Evolutionary conservation across 768 basidiomycete species (phyloP).

Genomic region (Lactarius hatsudake): DNA sequence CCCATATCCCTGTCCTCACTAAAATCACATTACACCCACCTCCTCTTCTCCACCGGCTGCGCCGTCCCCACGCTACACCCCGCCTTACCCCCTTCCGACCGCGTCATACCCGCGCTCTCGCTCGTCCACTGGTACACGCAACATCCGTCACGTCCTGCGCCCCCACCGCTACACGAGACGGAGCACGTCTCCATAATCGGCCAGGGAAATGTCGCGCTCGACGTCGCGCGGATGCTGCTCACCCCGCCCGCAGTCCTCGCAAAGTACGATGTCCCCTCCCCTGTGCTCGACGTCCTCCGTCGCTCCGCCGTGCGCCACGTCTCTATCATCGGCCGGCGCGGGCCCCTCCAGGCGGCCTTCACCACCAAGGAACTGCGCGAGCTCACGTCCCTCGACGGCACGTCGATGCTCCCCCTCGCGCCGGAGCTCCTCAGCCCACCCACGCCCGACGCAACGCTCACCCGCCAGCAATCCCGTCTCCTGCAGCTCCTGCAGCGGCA

Average conservation of each 20-base stretch:
- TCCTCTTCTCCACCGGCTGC: constrained; percentile 87
- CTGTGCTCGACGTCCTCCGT: constrained; percentile 66
- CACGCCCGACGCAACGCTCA: constrained; percentile 38
- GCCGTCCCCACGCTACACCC: constrained; percentile 60
- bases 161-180: constrained; percentile 62
- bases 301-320: constrained; percentile 72
- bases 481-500: constrained; percentile 58
- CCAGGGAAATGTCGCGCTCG: constrained; percentile 93
- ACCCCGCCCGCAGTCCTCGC: constrained; percentile 61
- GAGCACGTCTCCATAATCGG: constrained; percentile 83
- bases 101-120: constrained; percentile 70
- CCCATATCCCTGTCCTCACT: constrained; percentile 60
- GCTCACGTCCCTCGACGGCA: constrained; percentile 60
- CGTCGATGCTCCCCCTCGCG: constrained; percentile 63
- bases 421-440: constrained; percentile 43
- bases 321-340: constrained; percentile 80
- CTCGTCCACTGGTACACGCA: constrained; percentile 98
- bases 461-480: constrained; percentile 64
- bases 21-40: constrained; percentile 72
- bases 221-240: constrained; percentile 87
- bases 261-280: constrained; percentile 74
- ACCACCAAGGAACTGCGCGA: constrained; percentile 93
- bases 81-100: constrained; percentile 45
- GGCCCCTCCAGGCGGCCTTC: constrained; percentile 86
- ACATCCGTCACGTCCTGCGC: constrained; percentile 64